phyloP scores from a whole-genome alignment of 345 rosid species.

The Populus nigra region DNA sequence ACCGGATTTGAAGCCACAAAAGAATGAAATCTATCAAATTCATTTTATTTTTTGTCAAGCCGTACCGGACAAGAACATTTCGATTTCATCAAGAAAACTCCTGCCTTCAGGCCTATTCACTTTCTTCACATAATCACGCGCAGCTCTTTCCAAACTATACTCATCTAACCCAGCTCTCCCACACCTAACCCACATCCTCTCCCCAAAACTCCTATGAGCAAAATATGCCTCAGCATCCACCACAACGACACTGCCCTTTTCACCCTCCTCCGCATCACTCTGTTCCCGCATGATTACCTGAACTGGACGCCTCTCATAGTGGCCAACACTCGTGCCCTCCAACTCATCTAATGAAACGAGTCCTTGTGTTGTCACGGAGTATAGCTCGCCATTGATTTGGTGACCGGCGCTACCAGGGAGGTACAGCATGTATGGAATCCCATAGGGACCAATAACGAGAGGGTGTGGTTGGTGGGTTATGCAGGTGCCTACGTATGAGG shows the following conservation, averaged over 20 bases:
- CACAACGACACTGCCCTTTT: conserved; percentile 17
- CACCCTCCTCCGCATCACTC: conserved; percentile 6
- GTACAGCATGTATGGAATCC: conserved; percentile 67
- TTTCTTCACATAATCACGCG: conserved; percentile 36
- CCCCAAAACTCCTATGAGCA: conserved; percentile 56
- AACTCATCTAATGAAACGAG: conserved; percentile 54
- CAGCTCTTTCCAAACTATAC: conserved; percentile 27
- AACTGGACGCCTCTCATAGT: conserved; percentile 65
- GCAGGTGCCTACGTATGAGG: conserved; percentile 44
- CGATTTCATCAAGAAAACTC: conserved; percentile 39
- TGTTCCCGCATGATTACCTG: conserved; percentile 20
- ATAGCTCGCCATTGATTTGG: conserved; percentile 62
- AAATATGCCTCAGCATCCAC: conserved; percentile 62
- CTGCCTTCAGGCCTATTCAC: conserved; percentile 34
- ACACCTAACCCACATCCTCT: conserved; percentile 54
- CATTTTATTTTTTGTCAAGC: too few relatives aligned
- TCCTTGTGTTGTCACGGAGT: conserved; percentile 51
- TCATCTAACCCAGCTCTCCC: conserved; percentile 50
- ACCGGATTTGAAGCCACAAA: too few relatives aligned
- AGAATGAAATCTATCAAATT: too few relatives aligned
- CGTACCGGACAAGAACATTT: conserved; percentile 28
- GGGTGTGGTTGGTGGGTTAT: conserved; percentile 47
- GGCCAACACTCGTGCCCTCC: conserved; percentile 55
- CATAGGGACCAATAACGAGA: conserved; percentile 67
- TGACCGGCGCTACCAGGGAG: conserved; percentile 46